A percentile compares a stretch with the other conserved stretches of the same genome.
Evolutionary conservation across 1,139 yeast genomes (phyloP).

Genomic region (Sugiyamaella novakii): DNA sequence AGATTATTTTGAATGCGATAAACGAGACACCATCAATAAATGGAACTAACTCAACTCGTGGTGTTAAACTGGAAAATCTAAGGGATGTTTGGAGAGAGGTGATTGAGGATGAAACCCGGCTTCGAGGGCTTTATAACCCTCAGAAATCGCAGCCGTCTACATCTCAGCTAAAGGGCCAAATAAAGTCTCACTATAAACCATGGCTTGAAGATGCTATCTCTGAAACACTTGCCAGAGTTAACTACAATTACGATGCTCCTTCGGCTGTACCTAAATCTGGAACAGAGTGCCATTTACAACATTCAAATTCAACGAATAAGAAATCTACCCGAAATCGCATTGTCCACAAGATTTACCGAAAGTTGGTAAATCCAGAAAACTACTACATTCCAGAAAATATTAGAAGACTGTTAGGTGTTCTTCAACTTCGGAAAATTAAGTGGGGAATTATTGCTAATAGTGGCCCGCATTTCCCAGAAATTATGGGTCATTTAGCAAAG

Average conservation of each 20-base stretch:
- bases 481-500: constrained; percentile 19
- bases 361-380: constrained; percentile 23
- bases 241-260: background rate
- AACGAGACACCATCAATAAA: background rate
- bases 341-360: constrained; percentile 5
- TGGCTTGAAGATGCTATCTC: constrained; percentile 13
- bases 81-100: constrained; percentile 16
- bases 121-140: constrained; percentile 19
- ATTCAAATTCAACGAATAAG: background rate
- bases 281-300: too few species aligned
- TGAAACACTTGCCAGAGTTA: background rate
- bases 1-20: constrained; percentile 14
- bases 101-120: constrained; percentile 5
- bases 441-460: constrained; percentile 41
- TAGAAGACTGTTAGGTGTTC: constrained; percentile 24
- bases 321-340: background rate
- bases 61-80: background rate
- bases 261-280: background rate
- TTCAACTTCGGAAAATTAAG: constrained; percentile 26
- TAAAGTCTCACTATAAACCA: constrained; percentile 3
- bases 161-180: too few species aligned
- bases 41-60: too few species aligned
- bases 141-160: background rate
- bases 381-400: constrained; percentile 29
- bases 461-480: constrained; percentile 29